Base-by-base conservation (phyloP, 75 land plant genomes). In the Cryptomeria japonica region DNA sequence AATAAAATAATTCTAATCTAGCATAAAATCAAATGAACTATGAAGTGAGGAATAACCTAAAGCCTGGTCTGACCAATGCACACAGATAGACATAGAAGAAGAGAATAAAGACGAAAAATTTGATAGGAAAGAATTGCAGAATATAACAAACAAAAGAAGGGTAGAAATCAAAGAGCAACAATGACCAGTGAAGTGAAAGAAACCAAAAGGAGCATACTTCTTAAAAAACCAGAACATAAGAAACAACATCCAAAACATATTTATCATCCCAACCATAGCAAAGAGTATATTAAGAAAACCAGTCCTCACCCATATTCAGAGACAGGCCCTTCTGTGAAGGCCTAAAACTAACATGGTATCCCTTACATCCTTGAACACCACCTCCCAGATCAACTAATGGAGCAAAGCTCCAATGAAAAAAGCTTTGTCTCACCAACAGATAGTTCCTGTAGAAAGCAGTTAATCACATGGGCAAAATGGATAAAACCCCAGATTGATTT, bases 331-430 rank as follows among this genome's bases (percentile, higher is more conserved):
- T 88, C 47, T 88, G 88, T 18, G 93, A 90, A 14, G 93, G 90
- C 36, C 96, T 89, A 76, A 96, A 93, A 70, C 94, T 92, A 37
- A 92, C 90, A 86, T 96, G 97, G 85, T 89, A 94, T 0, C 97
- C 97, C 47, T 94, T 83, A 87, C 97, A 96, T 2, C 90, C 92
- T 22, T 86, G 55, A 15, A 96, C 96, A 73, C 97, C 96, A 73
- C 94, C 96, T 16, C 97, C 97, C 73, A 96, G 36, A 56, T 95
- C 93, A 55, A 72, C 78, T 46, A 92, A 89, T 36, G 92, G 89
- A 3, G 87, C 91, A 80, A 92, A 89, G 14, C 90, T 77, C 37
- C 88, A 88, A 53, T 92, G 90, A 56, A 95, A 96, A 84, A 91
- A 96, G 22, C 91, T 93, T 56, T 95, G 95, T 16, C 94, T 85